Evolutionary conservation across 176 grass and related monocot genomes (phyloP).

Genomic region (Musa itinerans): DNA sequence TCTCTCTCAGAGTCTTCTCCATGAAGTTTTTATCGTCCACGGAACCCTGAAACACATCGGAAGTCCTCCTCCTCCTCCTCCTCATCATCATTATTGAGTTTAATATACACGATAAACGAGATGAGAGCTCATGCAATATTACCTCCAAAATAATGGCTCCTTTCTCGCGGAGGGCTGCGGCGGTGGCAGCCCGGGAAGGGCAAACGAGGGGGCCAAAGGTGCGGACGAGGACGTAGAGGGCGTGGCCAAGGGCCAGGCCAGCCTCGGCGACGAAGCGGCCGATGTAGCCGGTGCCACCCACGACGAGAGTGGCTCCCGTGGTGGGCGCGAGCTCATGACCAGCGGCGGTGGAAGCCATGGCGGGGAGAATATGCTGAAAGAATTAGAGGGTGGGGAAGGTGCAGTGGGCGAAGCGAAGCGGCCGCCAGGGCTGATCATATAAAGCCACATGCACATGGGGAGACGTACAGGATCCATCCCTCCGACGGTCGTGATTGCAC

Average conservation of each 20-base stretch:
- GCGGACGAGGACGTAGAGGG: slow-evolving; percentile 50
- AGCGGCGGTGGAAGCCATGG: too few relatives aligned
- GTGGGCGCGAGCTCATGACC: background rate
- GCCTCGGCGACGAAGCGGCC: slow-evolving; percentile 64
- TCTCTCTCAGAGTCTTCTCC: slow-evolving; percentile 34
- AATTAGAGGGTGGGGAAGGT: too few relatives aligned
- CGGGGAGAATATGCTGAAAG: too few relatives aligned
- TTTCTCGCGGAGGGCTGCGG: slow-evolving; percentile 36
- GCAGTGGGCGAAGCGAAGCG: too few relatives aligned
- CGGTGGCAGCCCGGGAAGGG: slow-evolving; percentile 24
- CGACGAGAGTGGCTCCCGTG: slow-evolving; percentile 19
- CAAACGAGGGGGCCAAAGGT: slow-evolving; percentile 11
- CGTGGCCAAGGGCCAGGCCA: slow-evolving; percentile 38
- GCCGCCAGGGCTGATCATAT: too few relatives aligned
- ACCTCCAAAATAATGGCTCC: slow-evolving; percentile 59
- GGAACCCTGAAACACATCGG: slow-evolving; percentile 7
- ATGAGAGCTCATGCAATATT: too few relatives aligned
- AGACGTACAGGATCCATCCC: too few relatives aligned
- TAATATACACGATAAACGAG: too few relatives aligned
- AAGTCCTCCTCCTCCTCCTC: background rate
- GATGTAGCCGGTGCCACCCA: slow-evolving; percentile 66
- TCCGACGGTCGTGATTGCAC: too few relatives aligned
- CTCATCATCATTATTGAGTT: background rate
- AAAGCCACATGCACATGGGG: too few relatives aligned
- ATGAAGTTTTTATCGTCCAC: slow-evolving; percentile 25